Conservation (phyloP, 1,284 basidiomycete species). For the Apiotrichum laibachii region DNA sequence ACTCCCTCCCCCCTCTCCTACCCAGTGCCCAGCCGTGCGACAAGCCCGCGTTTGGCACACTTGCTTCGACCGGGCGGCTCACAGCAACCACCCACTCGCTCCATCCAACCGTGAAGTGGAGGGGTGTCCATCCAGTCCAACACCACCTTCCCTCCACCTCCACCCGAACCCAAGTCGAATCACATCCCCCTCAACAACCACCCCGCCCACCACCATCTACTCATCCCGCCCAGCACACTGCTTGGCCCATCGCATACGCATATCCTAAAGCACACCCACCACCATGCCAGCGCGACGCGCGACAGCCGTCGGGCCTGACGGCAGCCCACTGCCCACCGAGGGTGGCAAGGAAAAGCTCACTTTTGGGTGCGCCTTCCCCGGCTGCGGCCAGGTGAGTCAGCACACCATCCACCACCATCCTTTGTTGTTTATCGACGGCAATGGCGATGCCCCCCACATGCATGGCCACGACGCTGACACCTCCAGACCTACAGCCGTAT, state of each 20-base stretch:
- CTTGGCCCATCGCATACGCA: neutral
- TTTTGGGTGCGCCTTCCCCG: constrained; percentile 44
- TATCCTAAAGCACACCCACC: neutral
- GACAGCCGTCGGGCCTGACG: constrained; percentile 18
- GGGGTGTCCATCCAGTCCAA: neutral
- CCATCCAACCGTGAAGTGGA: constrained; percentile 3
- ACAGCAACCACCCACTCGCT: too few relatives aligned
- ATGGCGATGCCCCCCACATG: neutral
- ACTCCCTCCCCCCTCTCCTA: too few relatives aligned
- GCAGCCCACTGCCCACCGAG: constrained; percentile 20
- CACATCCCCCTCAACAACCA: neutral
- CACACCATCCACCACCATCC: neutral
- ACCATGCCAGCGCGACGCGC: constrained; percentile 24
- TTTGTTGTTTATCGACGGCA: neutral
- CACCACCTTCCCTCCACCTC: constrained; percentile 7
- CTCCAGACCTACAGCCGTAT: constrained; percentile 48
- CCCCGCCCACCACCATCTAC: neutral
- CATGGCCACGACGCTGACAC: constrained; percentile 9
- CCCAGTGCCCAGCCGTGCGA: too few relatives aligned
- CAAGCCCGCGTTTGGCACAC: too few relatives aligned
- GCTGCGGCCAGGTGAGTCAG: constrained; percentile 44
- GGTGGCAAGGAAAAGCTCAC: constrained; percentile 47
- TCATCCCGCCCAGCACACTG: neutral
- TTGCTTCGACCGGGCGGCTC: too few relatives aligned
- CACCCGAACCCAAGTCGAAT: neutral